Evolutionary conservation across 768 basidiomycete species (phyloP).

Genomic region (Rhodotorula toruloides): DNA sequence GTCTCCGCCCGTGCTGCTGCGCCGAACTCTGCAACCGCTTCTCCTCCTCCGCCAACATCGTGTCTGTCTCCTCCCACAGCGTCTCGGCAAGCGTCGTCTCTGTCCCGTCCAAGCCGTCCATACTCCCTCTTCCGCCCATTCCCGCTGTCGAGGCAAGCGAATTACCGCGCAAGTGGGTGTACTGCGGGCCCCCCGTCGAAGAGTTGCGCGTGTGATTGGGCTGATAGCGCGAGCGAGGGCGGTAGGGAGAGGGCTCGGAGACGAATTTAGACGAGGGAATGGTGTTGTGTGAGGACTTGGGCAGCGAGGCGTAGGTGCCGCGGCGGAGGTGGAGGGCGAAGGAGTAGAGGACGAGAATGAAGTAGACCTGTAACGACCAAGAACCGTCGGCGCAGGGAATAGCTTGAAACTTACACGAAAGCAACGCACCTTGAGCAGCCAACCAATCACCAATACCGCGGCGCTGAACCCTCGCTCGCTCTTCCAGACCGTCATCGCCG

Average conservation of each 20-base stretch:
- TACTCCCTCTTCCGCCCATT: not conserved
- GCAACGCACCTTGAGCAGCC: slow-evolving; percentile 72
- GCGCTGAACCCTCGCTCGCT: slow-evolving; percentile 79
- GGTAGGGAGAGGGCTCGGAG: slow-evolving; percentile 64
- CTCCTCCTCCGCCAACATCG: not conserved
- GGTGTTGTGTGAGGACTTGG: slow-evolving; percentile 52
- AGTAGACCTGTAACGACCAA: slow-evolving; percentile 91
- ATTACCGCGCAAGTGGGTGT: slow-evolving; percentile 29
- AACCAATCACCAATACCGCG: slow-evolving; percentile 70
- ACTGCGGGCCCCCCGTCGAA: slow-evolving; percentile 26
- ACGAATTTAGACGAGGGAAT: slow-evolving; percentile 55
- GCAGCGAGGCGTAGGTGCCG: slow-evolving; percentile 79
- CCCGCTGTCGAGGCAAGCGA: slow-evolving; percentile 21
- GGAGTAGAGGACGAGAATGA: slow-evolving; percentile 82
- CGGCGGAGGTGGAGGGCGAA: slow-evolving; percentile 87
- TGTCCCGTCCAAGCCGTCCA: slow-evolving; percentile 17
- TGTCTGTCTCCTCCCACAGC: slow-evolving; percentile 33
- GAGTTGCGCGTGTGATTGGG: slow-evolving; percentile 23
- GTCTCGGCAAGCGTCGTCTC: slow-evolving; percentile 25
- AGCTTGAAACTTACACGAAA: not conserved
- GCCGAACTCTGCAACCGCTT: not conserved
- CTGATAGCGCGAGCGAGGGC: slow-evolving; percentile 66
- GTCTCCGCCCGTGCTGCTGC: not conserved
- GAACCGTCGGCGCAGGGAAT: no score
- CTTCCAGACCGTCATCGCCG: slow-evolving; percentile 80